Evolutionary conservation across 345 rosid genomes (phyloP).

Genomic region (Carallia pectinifolia): DNA sequence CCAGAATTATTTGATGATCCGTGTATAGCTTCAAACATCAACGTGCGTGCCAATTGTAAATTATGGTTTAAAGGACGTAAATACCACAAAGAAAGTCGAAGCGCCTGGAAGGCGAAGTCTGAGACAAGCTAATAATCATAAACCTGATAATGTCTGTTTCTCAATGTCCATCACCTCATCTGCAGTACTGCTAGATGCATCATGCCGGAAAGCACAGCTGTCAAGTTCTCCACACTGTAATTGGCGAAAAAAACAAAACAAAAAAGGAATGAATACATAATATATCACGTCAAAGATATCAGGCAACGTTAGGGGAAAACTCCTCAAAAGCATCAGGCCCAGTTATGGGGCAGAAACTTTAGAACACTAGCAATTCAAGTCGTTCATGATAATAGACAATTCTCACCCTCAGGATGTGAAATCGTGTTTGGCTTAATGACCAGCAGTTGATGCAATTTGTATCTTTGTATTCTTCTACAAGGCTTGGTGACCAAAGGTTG

Average conservation of each 20-base stretch:
- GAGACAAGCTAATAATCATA: background rate
- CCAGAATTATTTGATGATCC: conserved; percentile 68
- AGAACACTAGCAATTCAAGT: too few relatives aligned
- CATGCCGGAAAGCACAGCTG: conserved; percentile 76
- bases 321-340: too few relatives aligned
- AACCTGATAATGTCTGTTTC: conserved; percentile 84
- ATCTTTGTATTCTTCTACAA: too few relatives aligned
- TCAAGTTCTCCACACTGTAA: conserved; percentile 76
- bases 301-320: too few relatives aligned
- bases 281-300: background rate
- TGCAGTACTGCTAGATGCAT: conserved; percentile 57
- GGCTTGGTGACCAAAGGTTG: too few relatives aligned
- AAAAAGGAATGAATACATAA: background rate
- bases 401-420: too few relatives aligned
- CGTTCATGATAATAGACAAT: too few relatives aligned
- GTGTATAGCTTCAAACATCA: conserved; percentile 79
- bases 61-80: conserved; percentile 10
- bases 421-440: too few relatives aligned
- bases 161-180: conserved; percentile 80
- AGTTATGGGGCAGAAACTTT: too few relatives aligned
- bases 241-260: background rate
- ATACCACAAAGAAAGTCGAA: background rate
- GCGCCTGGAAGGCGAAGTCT: too few relatives aligned
- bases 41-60: conserved; percentile 80
- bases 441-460: too few relatives aligned